phyloP scores from a whole-genome alignment of 2,329 filamentous ascomycete species.

The Hyphodiscus sp. region DNA sequence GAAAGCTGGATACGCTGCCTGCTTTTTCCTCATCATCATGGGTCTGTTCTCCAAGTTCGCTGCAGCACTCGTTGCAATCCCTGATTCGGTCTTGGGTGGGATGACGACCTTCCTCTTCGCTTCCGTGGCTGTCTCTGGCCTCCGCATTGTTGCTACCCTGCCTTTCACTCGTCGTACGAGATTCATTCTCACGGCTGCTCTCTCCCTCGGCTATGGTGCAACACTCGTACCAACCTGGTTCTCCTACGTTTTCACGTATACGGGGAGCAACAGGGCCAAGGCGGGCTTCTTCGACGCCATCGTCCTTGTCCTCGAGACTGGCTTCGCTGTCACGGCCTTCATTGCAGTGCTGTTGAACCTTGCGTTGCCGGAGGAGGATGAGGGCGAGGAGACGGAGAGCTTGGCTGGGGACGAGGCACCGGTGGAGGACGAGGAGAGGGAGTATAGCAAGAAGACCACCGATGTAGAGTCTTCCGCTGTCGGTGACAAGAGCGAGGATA shows the following conservation, averaged over 20 bases:
- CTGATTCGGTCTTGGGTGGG: constrained; percentile 56
- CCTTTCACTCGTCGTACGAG: constrained; percentile 73
- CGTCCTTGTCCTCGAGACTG: constrained; percentile 65
- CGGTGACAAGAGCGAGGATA: background rate
- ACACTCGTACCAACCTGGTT: constrained; percentile 65
- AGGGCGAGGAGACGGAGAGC: constrained; percentile 43
- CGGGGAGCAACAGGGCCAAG: constrained; percentile 59
- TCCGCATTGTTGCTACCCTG: constrained; percentile 66
- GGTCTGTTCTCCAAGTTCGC: constrained; percentile 81
- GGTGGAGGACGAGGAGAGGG: constrained; percentile 3
- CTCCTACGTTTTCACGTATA: constrained; percentile 64
- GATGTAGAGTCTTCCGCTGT: background rate
- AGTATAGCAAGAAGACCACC: background rate
- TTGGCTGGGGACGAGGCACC: constrained; percentile 21
- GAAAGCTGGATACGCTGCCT: constrained; percentile 72
- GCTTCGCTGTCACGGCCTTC: constrained; percentile 69
- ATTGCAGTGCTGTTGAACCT: constrained; percentile 56
- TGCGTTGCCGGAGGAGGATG: constrained; percentile 66
- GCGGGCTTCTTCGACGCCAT: constrained; percentile 71
- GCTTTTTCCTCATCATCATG: constrained; percentile 71
- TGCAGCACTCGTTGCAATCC: constrained; percentile 71
- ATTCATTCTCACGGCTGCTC: constrained; percentile 71
- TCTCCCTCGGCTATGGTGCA: constrained; percentile 67
- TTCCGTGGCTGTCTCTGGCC: constrained; percentile 69
- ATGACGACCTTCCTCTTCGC: constrained; percentile 79